Percentiles rank a stretch among this genome's conserved stretches.
These are phyloP conservation scores for Trichoderma gamsii DNA, from an alignment of 495 filamentous ascomycete genomes.

Conservation along the genomic window DNA sequence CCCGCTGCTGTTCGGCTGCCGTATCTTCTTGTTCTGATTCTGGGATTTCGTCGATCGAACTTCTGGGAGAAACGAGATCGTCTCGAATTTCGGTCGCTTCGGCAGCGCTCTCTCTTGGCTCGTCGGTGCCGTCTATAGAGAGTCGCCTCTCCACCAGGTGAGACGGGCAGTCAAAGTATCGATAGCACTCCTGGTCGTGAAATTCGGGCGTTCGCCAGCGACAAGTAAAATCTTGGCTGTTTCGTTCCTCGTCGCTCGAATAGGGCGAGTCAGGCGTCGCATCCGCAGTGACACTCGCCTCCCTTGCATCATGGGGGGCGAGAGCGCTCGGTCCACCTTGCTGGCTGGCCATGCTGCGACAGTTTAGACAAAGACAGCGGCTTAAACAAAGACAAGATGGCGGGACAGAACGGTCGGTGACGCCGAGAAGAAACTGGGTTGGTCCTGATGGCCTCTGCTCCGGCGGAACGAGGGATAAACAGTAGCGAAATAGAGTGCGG, in stretches of 20 bases:
- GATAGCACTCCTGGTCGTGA: conserved; percentile 36
- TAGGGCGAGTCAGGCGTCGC: not conserved
- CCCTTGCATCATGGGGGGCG: conserved; percentile 5
- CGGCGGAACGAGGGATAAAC: conserved; percentile 4
- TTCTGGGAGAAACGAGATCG: not conserved
- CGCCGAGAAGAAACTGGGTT: not conserved
- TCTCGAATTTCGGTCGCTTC: not conserved
- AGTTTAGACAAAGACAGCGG: not conserved
- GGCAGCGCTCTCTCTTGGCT: not conserved
- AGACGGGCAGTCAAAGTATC: conserved; percentile 40
- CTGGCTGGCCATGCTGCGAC: conserved; percentile 13
- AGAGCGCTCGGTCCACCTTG: conserved; percentile 15
- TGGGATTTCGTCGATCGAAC: not conserved
- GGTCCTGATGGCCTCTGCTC: too few relatives aligned
- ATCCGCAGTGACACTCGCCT: not conserved
- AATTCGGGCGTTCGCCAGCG: conserved; percentile 30
- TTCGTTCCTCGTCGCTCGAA: not conserved
- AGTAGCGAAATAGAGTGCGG: not conserved
- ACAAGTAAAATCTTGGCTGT: conserved; percentile 19
- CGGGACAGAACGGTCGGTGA: not conserved
- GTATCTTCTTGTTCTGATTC: not conserved
- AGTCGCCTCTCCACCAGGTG: conserved; percentile 30
- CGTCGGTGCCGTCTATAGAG: conserved; percentile 18
- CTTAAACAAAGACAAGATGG: not conserved
- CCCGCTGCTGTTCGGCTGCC: not conserved